Percentiles rank a stretch among this genome's conserved stretches.
phyloP scores from a whole-genome alignment of 1,284 basidiomycete species.

The Schizophyllum amplum region DNA sequence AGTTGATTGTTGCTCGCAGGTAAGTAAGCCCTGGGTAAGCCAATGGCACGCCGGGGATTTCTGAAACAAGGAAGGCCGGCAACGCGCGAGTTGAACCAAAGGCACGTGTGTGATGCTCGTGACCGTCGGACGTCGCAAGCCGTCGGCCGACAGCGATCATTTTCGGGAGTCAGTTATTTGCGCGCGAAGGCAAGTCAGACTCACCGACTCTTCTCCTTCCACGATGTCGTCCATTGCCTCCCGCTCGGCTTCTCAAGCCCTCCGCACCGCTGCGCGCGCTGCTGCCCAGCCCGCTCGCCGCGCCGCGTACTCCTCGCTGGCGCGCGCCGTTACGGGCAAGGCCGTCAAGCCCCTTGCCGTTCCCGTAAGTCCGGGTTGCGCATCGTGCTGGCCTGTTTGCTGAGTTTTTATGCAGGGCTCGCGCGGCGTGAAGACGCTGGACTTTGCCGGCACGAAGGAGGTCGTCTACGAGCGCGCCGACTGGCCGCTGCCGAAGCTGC shows the following conservation, averaged over 20 bases:
- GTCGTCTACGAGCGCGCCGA: conserved; percentile 95
- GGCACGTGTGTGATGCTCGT: neutral
- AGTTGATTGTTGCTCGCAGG: too few species aligned
- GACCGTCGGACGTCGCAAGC: neutral
- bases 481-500: conserved; percentile 97
- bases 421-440: conserved; percentile 93
- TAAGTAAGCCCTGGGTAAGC: too few species aligned
- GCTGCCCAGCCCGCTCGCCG: conserved; percentile 39
- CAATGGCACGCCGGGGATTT: neutral
- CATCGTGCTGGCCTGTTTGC: conserved; percentile 12
- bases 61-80: neutral
- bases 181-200: neutral
- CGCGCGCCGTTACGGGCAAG: conserved; percentile 38
- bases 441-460: conserved; percentile 96
- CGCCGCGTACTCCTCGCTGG: conserved; percentile 71
- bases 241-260: conserved; percentile 48
- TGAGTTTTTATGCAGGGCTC: conserved; percentile 22
- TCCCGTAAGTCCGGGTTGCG: conserved; percentile 31
- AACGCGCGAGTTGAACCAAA: neutral
- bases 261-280: conserved; percentile 56
- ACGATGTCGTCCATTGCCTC: conserved; percentile 54
- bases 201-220: conserved; percentile 7
- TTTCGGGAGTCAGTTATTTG: neutral
- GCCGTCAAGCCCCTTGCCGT: conserved; percentile 29
- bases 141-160: neutral